Evolutionary conservation across 164 flowering plant species (phyloP).

Genomic region (Macadamia tetraphylla): DNA sequence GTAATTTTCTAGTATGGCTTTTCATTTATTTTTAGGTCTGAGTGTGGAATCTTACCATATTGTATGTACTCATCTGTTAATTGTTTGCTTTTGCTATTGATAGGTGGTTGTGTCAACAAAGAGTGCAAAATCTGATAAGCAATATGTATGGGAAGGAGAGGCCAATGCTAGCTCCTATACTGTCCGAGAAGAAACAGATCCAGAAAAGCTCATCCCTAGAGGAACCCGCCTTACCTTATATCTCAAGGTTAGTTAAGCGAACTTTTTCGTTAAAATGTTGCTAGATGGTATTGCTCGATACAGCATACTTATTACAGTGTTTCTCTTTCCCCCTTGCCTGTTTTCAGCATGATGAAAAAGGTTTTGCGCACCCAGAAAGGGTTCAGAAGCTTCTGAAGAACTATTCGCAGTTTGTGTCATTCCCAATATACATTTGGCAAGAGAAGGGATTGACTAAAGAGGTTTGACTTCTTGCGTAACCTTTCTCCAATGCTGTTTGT

Average conservation of each 20-base stretch:
- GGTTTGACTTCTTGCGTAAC: constrained; percentile 29
- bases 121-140: constrained; percentile 94
- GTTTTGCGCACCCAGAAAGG: constrained; percentile 87
- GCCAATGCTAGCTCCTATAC: constrained; percentile 85
- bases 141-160: constrained; percentile 96
- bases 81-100: background rate
- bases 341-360: constrained; percentile 79
- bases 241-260: constrained; percentile 58
- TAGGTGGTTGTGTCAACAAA: constrained; percentile 91
- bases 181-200: constrained; percentile 87
- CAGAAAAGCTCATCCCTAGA: constrained; percentile 76
- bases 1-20: background rate
- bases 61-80: background rate
- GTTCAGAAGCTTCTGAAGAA: constrained; percentile 86
- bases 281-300: background rate
- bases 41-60: background rate
- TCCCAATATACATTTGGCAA: constrained; percentile 94
- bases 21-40: background rate
- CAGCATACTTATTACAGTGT: background rate
- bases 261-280: background rate
- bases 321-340: background rate
- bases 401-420: constrained; percentile 95
- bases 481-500: background rate
- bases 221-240: constrained; percentile 82
- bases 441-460: constrained; percentile 93